These are phyloP conservation scores for Silene coronaria DNA, from an alignment of 179 eudicot species.

Conservation along the genomic window DNA sequence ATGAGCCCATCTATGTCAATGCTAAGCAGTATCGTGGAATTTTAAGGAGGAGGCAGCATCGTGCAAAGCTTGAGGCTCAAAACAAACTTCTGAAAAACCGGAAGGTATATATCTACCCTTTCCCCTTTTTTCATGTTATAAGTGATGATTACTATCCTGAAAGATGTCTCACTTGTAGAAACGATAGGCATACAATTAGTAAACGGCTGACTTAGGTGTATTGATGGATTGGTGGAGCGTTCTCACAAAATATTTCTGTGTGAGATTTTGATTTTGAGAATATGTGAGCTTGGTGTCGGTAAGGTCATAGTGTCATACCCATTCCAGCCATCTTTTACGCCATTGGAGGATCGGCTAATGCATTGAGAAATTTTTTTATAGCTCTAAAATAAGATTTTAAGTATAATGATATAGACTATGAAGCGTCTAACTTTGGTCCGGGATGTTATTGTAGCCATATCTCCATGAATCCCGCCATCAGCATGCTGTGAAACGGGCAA, in stretches of 20 bases:
- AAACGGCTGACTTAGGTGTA: too few relatives aligned
- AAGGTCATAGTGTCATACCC: neutral
- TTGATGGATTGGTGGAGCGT: too few relatives aligned
- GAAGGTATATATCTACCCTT: constrained; percentile 38
- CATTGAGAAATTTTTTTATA: neutral
- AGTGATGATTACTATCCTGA: too few relatives aligned
- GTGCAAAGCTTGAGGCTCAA: constrained; percentile 78
- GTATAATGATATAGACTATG: too few relatives aligned
- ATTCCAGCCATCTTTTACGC: neutral
- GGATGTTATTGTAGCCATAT: constrained; percentile 46
- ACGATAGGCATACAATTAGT: too few relatives aligned
- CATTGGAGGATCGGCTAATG: neutral
- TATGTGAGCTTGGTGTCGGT: too few relatives aligned
- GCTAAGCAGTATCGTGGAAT: constrained; percentile 67
- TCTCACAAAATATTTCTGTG: too few relatives aligned
- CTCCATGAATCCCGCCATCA: constrained; percentile 79
- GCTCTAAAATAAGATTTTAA: too few relatives aligned
- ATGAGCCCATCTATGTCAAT: constrained; percentile 61
- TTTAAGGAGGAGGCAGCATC: constrained; percentile 57
- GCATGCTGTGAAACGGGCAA: constrained; percentile 65
- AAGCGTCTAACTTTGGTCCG: neutral
- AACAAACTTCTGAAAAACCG: constrained; percentile 51
- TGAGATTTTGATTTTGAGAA: too few relatives aligned
- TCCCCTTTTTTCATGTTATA: neutral
- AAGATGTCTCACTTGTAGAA: neutral